Evolutionary conservation across 1,284 basidiomycete species (phyloP), one percentile per base, ranked within the genome.

Genomic region (Stereum hirsutum): DNA sequence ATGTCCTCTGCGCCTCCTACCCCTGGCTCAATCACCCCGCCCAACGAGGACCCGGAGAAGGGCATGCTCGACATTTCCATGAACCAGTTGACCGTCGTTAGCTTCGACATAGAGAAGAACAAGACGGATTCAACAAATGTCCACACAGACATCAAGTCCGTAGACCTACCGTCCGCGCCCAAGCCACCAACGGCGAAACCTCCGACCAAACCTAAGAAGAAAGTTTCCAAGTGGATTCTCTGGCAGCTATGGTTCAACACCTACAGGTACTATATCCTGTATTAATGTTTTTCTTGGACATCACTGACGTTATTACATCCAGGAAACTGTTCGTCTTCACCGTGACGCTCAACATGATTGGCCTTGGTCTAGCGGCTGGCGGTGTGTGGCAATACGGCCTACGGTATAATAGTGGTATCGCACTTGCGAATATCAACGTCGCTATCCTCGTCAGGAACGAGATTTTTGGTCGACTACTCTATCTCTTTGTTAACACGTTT

Each of bases 231-330:
- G 46, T 79, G 75, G 66, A 70, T 79, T 31, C 57, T 68, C 41
- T 78, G 71, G 63, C 65, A 62, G 33, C 57, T 83, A 23, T 84
- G 81, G 78, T 85, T 78, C 61, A 81, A 85, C 52, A 78, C 72
- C 0, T 83, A 80, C 60, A 68, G 81, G 73, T 82, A 50, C 3
- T 50, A 25, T 10, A n/a, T 24, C 24, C 25, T 23, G 19, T 17
- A 6, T 15, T 24, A 14, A 30, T 17, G n/a, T 42, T 45, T 15
- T 49, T 21, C n/a, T n/a, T n/a, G n/a, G 33, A 35, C 21, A n/a
- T 23, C 6, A 6, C 33, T 36, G 26, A 39, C 23, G 41, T 36
- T 31, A 19, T 14, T 20, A 10, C 6, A 19, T 19, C 39, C 33
- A 31, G 19, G 30, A 46, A 47, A n/a, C 25, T 46, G 19, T 45